Base-by-base conservation (phyloP, 495 filamentous ascomycete species). In the Cudoniella acicularis region DNA sequence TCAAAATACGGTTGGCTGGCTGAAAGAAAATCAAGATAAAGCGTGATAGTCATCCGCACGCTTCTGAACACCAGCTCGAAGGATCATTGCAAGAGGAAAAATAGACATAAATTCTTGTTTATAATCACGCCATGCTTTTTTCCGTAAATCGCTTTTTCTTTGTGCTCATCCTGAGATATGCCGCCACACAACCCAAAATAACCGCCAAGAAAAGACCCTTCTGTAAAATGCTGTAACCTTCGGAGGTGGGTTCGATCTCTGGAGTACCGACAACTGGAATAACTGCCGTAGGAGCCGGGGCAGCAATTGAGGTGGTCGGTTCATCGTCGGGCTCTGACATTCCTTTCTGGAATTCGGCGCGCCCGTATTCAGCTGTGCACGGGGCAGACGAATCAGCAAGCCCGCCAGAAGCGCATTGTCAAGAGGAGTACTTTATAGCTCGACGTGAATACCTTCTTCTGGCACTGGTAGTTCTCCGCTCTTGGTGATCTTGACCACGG, bases 391-490 rank as follows among this genome's bases (percentile, higher is more conserved):
- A 30, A 77, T 77, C 73, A 77, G 74, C 71, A 63, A 69, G 62
- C 60, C 57, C 54, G 43, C 27, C 21, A 56, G 36, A 24, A 55
- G 27, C 49, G 1, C 27, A 26, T 52, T n/a, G 10, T 27, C 18
- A 48, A 48, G 53, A 62, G 63, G 41, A 67, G 56, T 61, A 60
- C 59, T 80, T 82, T 90, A 98, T 74, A 97, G 90, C 75, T 98
- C 94, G 75, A 87, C 86, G 75, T 95, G 89, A 82, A 90, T 97
- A 98, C 94, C 94, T 98, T 97, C 92, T 72, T 85, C 75, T 67
- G 91, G 88, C 64, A 92, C 80, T 73, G 84, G 79, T 53, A 97
- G 78, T 82, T 98, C 95, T 67, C 94, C 94, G 73, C 90, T 93
- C 85, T 97, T 95, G 52, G 73, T 85, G 68, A 98, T 96, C 83